Percentiles rank a stretch among this genome's conserved stretches.
Conservation (phyloP, 2,329 filamentous ascomycete species). For the Emergomyces pasteurianus region DNA sequence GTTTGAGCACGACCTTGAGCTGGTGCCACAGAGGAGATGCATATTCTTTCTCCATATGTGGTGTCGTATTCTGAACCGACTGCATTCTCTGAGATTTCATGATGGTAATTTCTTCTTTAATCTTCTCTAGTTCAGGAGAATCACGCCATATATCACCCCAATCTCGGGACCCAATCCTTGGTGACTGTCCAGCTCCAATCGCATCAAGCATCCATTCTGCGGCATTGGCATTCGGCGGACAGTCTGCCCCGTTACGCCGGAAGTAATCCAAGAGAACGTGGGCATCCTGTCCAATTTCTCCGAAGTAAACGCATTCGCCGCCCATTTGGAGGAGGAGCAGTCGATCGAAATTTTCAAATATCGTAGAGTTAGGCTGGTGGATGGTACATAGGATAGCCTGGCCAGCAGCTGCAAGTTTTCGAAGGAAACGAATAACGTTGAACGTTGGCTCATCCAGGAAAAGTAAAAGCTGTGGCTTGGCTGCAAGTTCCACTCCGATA, state of each 20-base stretch:
- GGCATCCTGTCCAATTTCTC: conserved; percentile 51
- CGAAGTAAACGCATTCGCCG: conserved; percentile 58
- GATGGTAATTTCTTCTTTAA: conserved; percentile 51
- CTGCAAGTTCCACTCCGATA: conserved; percentile 90
- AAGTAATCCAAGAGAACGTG: conserved; percentile 51
- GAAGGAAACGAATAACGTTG: conserved; percentile 77
- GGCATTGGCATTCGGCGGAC: conserved; percentile 53
- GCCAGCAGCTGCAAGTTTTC: conserved; percentile 78
- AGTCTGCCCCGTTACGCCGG: conserved; percentile 49
- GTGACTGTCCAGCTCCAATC: conserved; percentile 53
- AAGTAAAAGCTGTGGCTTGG: conserved; percentile 76
- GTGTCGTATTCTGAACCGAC: conserved; percentile 29
- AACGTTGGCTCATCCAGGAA: conserved; percentile 94
- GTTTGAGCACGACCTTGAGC: conserved; percentile 58
- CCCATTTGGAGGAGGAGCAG: conserved; percentile 53
- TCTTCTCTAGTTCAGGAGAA: conserved; percentile 39
- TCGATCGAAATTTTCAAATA: conserved; percentile 74
- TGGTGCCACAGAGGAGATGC: conserved; percentile 72
- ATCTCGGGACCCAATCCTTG: conserved; percentile 57
- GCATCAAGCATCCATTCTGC: conserved; percentile 62
- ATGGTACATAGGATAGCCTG: conserved; percentile 96
- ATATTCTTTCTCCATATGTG: conserved; percentile 57
- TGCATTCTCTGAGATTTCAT: conserved; percentile 49
- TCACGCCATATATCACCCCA: conserved; percentile 44
- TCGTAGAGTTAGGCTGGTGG: conserved; percentile 89